Conservation (phyloP, 345 rosid species). For the Moricandia moricandioides region DNA sequence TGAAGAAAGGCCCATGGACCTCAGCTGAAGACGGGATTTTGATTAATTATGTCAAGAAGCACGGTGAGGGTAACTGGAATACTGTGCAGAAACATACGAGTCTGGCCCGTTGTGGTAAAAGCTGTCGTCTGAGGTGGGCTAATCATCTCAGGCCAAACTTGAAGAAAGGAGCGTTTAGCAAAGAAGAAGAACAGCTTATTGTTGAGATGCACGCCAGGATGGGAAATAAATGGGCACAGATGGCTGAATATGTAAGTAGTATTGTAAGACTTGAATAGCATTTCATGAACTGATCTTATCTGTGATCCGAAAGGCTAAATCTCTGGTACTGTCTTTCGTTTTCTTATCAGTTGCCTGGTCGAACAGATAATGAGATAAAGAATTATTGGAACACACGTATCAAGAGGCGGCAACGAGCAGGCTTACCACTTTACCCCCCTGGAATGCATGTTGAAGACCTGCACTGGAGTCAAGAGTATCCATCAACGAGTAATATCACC, state of each 20-base stretch:
- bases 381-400: constrained; percentile 98
- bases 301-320: neutral
- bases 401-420: constrained; percentile 93
- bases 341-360: constrained; percentile 77
- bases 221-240: constrained; percentile 99
- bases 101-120: constrained; percentile 90
- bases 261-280: neutral
- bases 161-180: constrained; percentile 96
- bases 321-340: neutral
- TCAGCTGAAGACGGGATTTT: constrained; percentile 86
- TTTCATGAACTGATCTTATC: neutral
- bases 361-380: constrained; percentile 98
- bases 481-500: constrained; percentile 35
- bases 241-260: constrained; percentile 90
- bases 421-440: constrained; percentile 93
- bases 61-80: constrained; percentile 99
- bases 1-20: constrained; percentile 99
- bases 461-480: constrained; percentile 55
- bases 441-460: constrained; percentile 59
- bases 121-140: constrained; percentile 97
- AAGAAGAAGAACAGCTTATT: constrained; percentile 85
- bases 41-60: constrained; percentile 86
- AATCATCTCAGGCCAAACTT: constrained; percentile 95
- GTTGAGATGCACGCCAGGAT: constrained; percentile 87
- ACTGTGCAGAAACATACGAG: constrained; percentile 90